phyloP scores from a whole-genome alignment of 208 protist genomes.

The Crithidia acanthocephali region DNA sequence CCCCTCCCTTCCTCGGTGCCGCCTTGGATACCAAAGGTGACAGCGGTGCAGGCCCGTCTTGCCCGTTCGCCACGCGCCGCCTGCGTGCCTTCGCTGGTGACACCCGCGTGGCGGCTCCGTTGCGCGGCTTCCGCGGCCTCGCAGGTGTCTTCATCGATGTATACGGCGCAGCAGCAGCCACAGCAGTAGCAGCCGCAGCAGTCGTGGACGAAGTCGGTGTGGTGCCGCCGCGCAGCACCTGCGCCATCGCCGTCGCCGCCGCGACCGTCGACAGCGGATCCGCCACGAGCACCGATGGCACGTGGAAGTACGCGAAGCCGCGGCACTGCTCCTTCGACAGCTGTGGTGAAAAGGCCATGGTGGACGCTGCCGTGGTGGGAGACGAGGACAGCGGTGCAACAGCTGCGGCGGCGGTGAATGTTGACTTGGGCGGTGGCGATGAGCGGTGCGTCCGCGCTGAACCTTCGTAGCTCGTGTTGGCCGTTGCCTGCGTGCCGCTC shows the following conservation, averaged over 20 bases:
- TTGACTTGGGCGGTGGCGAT: too few species aligned
- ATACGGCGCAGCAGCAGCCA: neutral
- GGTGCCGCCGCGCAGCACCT: slow-evolving; percentile 10
- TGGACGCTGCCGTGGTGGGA: neutral
- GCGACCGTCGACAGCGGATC: slow-evolving; percentile 24
- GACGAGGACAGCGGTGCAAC: neutral
- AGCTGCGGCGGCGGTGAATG: too few species aligned
- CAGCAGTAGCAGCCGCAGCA: neutral
- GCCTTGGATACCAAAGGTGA: too few species aligned
- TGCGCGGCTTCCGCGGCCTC: neutral
- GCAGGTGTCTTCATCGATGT: neutral
- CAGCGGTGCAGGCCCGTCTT: too few species aligned
- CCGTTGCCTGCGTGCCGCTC: too few species aligned
- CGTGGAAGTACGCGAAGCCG: slow-evolving; percentile 23
- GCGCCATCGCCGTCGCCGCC: slow-evolving; percentile 17
- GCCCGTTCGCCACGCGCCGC: too few species aligned
- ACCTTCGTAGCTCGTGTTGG: too few species aligned
- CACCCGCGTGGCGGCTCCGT: neutral
- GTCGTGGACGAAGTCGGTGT: neutral
- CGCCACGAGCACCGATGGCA: slow-evolving; percentile 19
- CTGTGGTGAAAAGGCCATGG: too few species aligned
- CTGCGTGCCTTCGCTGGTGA: neutral
- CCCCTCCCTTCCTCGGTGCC: too few species aligned
- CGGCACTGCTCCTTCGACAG: slow-evolving; percentile 11
- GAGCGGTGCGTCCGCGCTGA: too few species aligned